phyloP scores from a whole-genome alignment of 805 yeast species.

The Dipodascus albidus region DNA sequence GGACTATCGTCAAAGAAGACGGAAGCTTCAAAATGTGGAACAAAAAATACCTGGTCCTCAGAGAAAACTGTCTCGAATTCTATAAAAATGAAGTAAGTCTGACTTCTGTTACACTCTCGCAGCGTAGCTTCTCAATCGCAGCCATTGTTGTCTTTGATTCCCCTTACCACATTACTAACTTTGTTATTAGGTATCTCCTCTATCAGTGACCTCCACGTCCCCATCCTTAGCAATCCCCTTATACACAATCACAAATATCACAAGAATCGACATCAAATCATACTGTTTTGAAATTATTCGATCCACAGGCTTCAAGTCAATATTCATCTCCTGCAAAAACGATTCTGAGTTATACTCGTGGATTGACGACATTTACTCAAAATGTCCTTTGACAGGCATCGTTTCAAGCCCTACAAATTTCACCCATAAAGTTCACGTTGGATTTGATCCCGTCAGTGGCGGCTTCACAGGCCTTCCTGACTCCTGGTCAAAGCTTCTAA shows the following conservation, averaged over 20 bases:
- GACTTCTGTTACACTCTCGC: not conserved
- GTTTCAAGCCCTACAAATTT: slow-evolving; percentile 92
- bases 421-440: slow-evolving; percentile 93
- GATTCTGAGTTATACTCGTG: slow-evolving; percentile 77
- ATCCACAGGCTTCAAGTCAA: slow-evolving; percentile 38
- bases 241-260: slow-evolving; percentile 49
- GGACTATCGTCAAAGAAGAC: slow-evolving; percentile 90
- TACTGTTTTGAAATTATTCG: slow-evolving; percentile 67
- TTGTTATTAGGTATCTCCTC: slow-evolving; percentile 5
- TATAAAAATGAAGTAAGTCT: slow-evolving; percentile 46
- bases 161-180: slow-evolving; percentile 1
- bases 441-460: slow-evolving; percentile 73
- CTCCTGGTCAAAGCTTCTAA: slow-evolving; percentile 78
- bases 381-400: slow-evolving; percentile 28
- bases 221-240: slow-evolving; percentile 35
- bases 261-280: slow-evolving; percentile 60
- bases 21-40: slow-evolving; percentile 80
- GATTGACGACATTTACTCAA: slow-evolving; percentile 67
- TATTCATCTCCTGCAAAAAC: slow-evolving; percentile 63
- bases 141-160: too few relatives aligned
- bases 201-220: slow-evolving; percentile 10
- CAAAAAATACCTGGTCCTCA: slow-evolving; percentile 67
- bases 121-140: too few relatives aligned
- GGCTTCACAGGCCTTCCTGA: slow-evolving; percentile 86
- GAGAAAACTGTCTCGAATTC: slow-evolving; percentile 63